Evolutionary conservation across 176 grass and related monocot species (phyloP), one percentile per base, ranked within the genome.

Genomic region (Stipa capillata): DNA sequence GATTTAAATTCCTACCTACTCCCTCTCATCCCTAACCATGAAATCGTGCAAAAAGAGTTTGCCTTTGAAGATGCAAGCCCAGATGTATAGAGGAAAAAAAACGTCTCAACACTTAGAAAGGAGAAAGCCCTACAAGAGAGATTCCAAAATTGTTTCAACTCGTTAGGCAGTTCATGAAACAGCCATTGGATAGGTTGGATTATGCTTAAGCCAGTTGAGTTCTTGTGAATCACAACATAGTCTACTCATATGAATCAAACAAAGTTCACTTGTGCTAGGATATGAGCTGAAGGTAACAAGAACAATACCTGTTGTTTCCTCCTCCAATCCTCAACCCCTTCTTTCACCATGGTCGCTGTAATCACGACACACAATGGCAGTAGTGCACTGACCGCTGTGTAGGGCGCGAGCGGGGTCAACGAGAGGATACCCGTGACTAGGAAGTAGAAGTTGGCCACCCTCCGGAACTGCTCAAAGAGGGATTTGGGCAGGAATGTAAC

Each of bases 391-490:
- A 91, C 88, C 0, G 90, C 97, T 0, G 86, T 85, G 87, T 99
- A 99, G 5, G 97, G 97, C 2, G 90, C 92, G 1, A 99, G 73
- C 0, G 86, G 75, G 48, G 90, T 99, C 44, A 99, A 54, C 29
- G 92, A 79, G 4, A 99, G 89, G 79, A 85, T 84, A 41, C 92
- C 97, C 0, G 97, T 76, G n/a, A 99, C 57, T 11, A 99, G 69
- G 79, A 99, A 99, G 67, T 93, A 99, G 82, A 99, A 91, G 79
- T 99, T 99, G 8, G 97, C 97, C 71, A 99, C 97, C 81, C 97
- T 94, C 71, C 97, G 89, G 84, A 99, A 99, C 86, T 99, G 97
- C 79, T 99, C 97, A 66, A 99, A 99, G 40, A 99, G 83, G 53
- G 92, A 93, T 74, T 99, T 99, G 43, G 97, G 97, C 47, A 99